Conservation (phyloP, 306 rosid species). For the Prunus padus region DNA sequence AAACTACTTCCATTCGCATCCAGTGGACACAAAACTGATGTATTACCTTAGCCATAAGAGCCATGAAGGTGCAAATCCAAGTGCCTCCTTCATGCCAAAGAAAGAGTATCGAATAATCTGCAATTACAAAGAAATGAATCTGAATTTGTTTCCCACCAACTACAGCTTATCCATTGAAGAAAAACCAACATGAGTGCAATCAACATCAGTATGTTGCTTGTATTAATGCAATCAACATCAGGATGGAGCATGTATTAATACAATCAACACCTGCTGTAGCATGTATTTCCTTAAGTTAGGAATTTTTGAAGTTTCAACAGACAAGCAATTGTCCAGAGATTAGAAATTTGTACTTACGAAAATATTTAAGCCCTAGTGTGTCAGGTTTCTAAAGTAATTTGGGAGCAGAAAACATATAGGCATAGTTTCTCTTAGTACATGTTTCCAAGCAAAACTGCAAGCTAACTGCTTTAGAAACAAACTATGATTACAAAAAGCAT, state of each 20-base stretch:
- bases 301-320: not conserved
- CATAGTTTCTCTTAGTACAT: not conserved
- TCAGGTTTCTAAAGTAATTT: not conserved
- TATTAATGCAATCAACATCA: not conserved
- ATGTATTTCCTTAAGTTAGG: not conserved
- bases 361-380: not conserved
- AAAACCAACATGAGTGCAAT: not conserved
- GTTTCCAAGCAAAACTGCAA: not conserved
- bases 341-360: not conserved
- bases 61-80: conserved; percentile 80
- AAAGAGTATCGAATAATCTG: conserved; percentile 80
- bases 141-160: not conserved
- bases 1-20: not conserved
- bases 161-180: not conserved
- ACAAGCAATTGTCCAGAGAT: not conserved
- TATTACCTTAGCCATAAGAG: conserved; percentile 82
- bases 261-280: not conserved
- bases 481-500: not conserved
- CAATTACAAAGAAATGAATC: conserved; percentile 13
- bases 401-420: not conserved
- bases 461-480: not conserved
- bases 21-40: conserved; percentile 7
- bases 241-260: not conserved
- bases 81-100: conserved; percentile 71
- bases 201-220: not conserved